These are phyloP conservation scores for Suillus americanus DNA, from an alignment of 768 basidiomycete species.

Conservation along the genomic window DNA sequence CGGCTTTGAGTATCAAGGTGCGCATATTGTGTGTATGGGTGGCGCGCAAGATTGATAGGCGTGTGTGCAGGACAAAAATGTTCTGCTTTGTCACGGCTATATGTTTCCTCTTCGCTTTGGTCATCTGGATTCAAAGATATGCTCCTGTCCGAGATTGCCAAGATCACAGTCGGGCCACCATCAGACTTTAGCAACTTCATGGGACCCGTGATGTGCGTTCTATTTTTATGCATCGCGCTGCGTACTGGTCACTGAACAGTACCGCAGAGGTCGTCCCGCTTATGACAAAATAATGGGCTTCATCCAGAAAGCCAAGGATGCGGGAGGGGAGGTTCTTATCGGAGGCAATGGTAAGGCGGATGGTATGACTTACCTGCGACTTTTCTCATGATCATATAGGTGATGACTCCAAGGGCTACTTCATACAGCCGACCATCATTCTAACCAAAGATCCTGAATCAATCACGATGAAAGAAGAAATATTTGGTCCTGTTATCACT, in stretches of 20 bases:
- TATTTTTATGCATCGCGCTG: background rate
- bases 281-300: constrained; percentile 86
- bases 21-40: constrained; percentile 11
- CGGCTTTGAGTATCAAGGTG: constrained; percentile 95
- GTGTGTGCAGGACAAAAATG: constrained; percentile 81
- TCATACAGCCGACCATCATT: constrained; percentile 92
- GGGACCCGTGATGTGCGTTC: constrained; percentile 89
- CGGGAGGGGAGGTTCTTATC: constrained; percentile 85
- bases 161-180: constrained; percentile 82
- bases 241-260: background rate
- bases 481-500: constrained; percentile 95
- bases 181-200: constrained; percentile 83
- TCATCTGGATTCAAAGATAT: constrained; percentile 80
- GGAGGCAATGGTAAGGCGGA: constrained; percentile 72
- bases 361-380: background rate
- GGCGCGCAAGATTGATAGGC: background rate
- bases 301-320: constrained; percentile 82
- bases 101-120: constrained; percentile 90
- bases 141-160: constrained; percentile 70
- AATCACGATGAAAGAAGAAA: constrained; percentile 90
- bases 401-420: constrained; percentile 92
- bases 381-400: constrained; percentile 36
- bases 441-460: constrained; percentile 87
- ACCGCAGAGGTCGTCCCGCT: constrained; percentile 70
- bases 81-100: constrained; percentile 88